Evolutionary conservation across 2,329 filamentous ascomycete species (phyloP), one percentile per base, ranked within the genome.

Genomic region (Huntiella moniliformis): DNA sequence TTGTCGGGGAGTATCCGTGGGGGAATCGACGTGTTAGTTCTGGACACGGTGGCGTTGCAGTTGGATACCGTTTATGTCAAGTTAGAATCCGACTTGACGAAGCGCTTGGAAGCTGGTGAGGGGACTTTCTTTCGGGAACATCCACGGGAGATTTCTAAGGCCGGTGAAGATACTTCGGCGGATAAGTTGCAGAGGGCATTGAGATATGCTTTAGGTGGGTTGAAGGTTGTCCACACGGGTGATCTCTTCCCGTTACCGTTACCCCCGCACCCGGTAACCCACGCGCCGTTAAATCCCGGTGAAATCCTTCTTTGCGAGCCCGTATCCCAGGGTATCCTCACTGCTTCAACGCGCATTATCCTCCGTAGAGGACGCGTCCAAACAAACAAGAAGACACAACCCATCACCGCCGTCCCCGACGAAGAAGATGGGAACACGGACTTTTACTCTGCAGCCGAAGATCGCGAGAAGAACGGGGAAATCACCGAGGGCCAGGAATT

Each of bases 231-330:
- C 10, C 91, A 95, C 56, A 70, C 77, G 0, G 86, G 86, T 15
- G 88, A 96, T 59, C 61, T 88, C 43, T 78, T 82, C 51, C 71
- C 73, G 7, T 65, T 98, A 36, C 82, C 84, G 10, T 67, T 96
- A 22, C 75, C 82, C 6, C 74, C 85, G 2, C 86, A 95, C 60
- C 81, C 86, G 10, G 79, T 93, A 52, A 93, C 86, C 6, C 85
- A 94, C 61, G 74, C 82, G 13, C 77, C 83, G 17, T 74, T 85
- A 11, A 83, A 84, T 37, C 85, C 87, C 0, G 91, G 84, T 37
- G 86, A 81, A 61, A 82, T 96, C 50, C 77, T 83, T 41, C 75
- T 92, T n/a, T 96, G 87, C 58, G 91, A 98, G 59, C 91, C 91
- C 6, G 86, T 96, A 12, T 77, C 83, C 4, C 91, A 98, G 61